Evolutionary conservation across 2,329 filamentous ascomycete species (phyloP).

Genomic region (Furcasterigmium furcatum): DNA sequence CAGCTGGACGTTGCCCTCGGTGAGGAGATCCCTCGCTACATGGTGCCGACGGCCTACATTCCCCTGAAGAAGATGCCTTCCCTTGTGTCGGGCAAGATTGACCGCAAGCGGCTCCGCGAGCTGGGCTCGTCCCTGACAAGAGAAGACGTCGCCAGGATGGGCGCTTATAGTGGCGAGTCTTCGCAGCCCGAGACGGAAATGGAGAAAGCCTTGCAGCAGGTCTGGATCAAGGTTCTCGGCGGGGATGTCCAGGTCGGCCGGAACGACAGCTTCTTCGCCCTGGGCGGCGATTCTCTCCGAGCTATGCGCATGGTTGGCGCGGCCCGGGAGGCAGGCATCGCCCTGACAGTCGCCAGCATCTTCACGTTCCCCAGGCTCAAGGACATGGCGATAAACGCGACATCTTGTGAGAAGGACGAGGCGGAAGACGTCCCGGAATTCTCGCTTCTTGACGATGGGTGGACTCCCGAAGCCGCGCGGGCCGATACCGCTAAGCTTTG

Average conservation of each 20-base stretch:
- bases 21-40: slow-evolving; percentile 37
- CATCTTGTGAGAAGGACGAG: slow-evolving; percentile 13
- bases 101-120: slow-evolving; percentile 44
- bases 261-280: slow-evolving; percentile 41
- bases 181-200: slow-evolving; percentile 31
- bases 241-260: slow-evolving; percentile 24
- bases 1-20: slow-evolving; percentile 26
- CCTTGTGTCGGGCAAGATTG: slow-evolving; percentile 45
- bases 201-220: slow-evolving; percentile 30
- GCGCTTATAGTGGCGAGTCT: slow-evolving; percentile 22
- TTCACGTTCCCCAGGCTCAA: slow-evolving; percentile 41
- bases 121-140: slow-evolving; percentile 37
- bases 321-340: slow-evolving; percentile 32
- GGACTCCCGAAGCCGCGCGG: slow-evolving; percentile 27
- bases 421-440: slow-evolving; percentile 25
- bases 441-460: slow-evolving; percentile 31
- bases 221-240: slow-evolving; percentile 35
- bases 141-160: slow-evolving; percentile 31
- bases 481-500: slow-evolving; percentile 37
- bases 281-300: slow-evolving; percentile 49
- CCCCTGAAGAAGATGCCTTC: slow-evolving; percentile 41
- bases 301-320: slow-evolving; percentile 47
- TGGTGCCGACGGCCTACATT: slow-evolving; percentile 45
- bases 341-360: slow-evolving; percentile 40
- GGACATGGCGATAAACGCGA: slow-evolving; percentile 37